Evolutionary conservation across 2,329 filamentous ascomycete species (phyloP), one percentile per base, ranked within the genome.

Genomic region (Talaromyces pinophilus): DNA sequence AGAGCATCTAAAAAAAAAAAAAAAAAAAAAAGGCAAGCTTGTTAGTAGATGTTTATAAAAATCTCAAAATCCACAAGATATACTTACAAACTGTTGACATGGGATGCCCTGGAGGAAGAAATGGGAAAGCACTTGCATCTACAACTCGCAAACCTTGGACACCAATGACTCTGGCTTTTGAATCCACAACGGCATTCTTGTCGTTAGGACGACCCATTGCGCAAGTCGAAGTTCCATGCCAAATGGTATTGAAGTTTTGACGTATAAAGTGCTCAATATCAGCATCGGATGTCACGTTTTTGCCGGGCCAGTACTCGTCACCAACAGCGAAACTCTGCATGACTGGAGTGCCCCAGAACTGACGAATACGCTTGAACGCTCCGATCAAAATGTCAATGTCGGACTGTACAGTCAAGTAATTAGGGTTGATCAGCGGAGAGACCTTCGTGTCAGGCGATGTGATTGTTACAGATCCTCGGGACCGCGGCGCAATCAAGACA

Each of bases 41-140:
- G 25, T 25, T 25, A 25, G 25, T 25, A 25, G 25, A 25, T 25
- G 25, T 25, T 25, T 25, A 25, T 25, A 25, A 25, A 3, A 25
- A 25, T 25, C 25, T 25, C 25, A 25, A 25, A 25, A 25, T 3
- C 25, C 25, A 25, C 25, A 25, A n/a, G 25, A 33, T 17, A 30
- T 3, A 57, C n/a, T 38, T n/a, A 57, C 54, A 57, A 57, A 57
- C 30, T n/a, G 30, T 35, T 11, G 28, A 19, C 70, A 79, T 77
- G 4, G 79, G 79, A 72, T 82, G 80, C 3, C 80, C 81, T 2
- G 79, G 79, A n/a, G 76, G 72, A 28, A 79, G 40, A 10, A 78
- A 50, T 0, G 76, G 74, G 54, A 79, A 77, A 1, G 70, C 65
- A 52, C 71, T 74, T 0, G 75, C 76, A 68, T 79, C 76, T 3